Conservation (phyloP, 441 rosid genomes). For the Euphorbia celastroides region DNA sequence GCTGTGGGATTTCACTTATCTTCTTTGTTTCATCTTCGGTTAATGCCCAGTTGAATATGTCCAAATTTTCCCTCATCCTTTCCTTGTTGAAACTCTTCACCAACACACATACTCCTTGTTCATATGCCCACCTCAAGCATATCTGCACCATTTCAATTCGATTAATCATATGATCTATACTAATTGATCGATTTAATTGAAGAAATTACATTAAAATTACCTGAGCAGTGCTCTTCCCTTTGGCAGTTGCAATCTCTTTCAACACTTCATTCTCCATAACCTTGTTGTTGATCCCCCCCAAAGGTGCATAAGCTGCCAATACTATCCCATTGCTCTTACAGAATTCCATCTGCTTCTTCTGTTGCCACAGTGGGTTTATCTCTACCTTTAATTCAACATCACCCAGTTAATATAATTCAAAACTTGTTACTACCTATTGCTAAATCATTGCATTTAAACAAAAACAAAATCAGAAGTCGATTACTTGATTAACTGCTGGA, state of each 20-base stretch:
- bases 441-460: not conserved
- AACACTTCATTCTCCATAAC: slow-evolving; percentile 25
- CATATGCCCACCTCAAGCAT: slow-evolving; percentile 14
- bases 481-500: slow-evolving; percentile 34
- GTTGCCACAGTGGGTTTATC: slow-evolving; percentile 27
- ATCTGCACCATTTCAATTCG: not conserved
- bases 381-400: slow-evolving; percentile 26
- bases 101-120: slow-evolving; percentile 10
- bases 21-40: slow-evolving; percentile 6
- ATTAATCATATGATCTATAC: not conserved
- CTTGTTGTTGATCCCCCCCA: slow-evolving; percentile 6
- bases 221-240: slow-evolving; percentile 16
- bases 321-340: slow-evolving; percentile 25
- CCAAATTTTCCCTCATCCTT: slow-evolving; percentile 14
- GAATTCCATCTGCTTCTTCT: slow-evolving; percentile 22
- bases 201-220: not conserved
- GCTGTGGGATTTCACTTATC: slow-evolving; percentile 6
- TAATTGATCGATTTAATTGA: not conserved
- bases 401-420: not conserved
- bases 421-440: not conserved
- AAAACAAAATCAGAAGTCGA: not conserved
- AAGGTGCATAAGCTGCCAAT: slow-evolving; percentile 26
- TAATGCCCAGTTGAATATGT: slow-evolving; percentile 17
- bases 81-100: slow-evolving; percentile 18
- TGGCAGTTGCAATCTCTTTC: slow-evolving; percentile 20